Evolutionary conservation across 1,139 yeast species (phyloP), one percentile per base, ranked within the genome.

Genomic region (Geotrichum aggregatum): DNA sequence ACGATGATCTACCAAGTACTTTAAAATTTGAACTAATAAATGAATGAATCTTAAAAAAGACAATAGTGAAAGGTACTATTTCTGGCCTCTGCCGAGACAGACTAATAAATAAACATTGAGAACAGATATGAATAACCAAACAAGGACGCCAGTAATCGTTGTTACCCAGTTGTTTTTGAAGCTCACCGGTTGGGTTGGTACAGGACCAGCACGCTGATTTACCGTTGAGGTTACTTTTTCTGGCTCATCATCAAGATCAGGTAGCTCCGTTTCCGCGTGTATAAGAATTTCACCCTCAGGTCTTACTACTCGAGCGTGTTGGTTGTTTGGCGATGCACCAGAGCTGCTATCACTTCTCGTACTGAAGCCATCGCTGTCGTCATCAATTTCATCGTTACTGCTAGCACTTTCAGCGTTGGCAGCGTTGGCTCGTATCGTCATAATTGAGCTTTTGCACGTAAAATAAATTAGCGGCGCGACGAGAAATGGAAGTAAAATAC

Each of bases 401-500:
- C 6, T 16, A 8, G 21, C 11, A 10, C n/a, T 30, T 8, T 18
- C 26, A 16, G 16, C 28, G 13, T 8, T n/a, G 6, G 11, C 18
- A 11, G 35, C 61, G 5, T 80, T 77, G 50, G 68, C 60, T 4
- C 44, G 61, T 10, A 89, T 70, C 3, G 62, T 72, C 95, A 87
- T 87, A 47, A 81, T 74, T 22, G 75, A 71, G 61, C 78, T 80
- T 39, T 72, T 74, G 57, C 86, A 79, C 1, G 95, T 86, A 65
- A 87, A 82, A 64, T 80, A 86, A 49, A 87, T 80, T 65, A 87
- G 72, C 3, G 95, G 95, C 1, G 91, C 89, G 13, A 87, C 80
- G 40, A 87, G 71, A 55, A 86, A 80, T 2, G 95, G 94, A 54
- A 87, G 72, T 46, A 85, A 72, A 50, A 86, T 76, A 1, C 92